Evolutionary conservation across 225 moss, liverwort and hornwort genomes (phyloP).

Genomic region (Thuidium tamariscinum): DNA sequence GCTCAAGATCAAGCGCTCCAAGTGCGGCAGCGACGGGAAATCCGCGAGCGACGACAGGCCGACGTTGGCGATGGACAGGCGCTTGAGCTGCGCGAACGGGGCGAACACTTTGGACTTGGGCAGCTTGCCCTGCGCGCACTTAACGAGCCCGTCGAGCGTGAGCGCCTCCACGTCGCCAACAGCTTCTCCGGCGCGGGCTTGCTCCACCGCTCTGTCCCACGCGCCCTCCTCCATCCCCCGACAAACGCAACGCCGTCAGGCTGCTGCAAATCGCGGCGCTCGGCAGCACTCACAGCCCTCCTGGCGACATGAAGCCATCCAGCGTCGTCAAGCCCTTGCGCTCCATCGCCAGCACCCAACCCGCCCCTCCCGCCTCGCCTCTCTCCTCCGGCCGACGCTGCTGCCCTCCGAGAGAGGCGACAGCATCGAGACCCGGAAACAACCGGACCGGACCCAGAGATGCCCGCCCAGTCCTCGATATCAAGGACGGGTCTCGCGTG

Average conservation of each 20-base stretch:
- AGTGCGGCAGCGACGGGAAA: slow-evolving; percentile 52
- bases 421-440: not conserved
- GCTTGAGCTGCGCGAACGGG: slow-evolving; percentile 44
- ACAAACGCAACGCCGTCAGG: not conserved
- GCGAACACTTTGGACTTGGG: slow-evolving; percentile 44
- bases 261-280: not conserved
- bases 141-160: slow-evolving; percentile 60
- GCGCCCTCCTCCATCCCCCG: slow-evolving; percentile 51
- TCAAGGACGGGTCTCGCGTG: not conserved
- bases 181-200: slow-evolving; percentile 38
- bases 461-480: not conserved
- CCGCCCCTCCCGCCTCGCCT: not conserved
- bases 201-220: slow-evolving; percentile 76
- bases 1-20: slow-evolving; percentile 61
- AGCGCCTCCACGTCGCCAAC: slow-evolving; percentile 34
- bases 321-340: not conserved
- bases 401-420: not conserved
- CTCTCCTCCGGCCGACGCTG: not conserved
- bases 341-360: slow-evolving; percentile 9
- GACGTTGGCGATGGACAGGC: slow-evolving; percentile 67
- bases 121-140: slow-evolving; percentile 67
- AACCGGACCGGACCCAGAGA: not conserved
- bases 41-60: slow-evolving; percentile 56
- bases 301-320: not conserved
- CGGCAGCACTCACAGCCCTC: not conserved